Evolutionary conservation across 108 stramenopile genomes (phyloP), one percentile per base, ranked within the genome.

Genomic region (Seminavis robusta): DNA sequence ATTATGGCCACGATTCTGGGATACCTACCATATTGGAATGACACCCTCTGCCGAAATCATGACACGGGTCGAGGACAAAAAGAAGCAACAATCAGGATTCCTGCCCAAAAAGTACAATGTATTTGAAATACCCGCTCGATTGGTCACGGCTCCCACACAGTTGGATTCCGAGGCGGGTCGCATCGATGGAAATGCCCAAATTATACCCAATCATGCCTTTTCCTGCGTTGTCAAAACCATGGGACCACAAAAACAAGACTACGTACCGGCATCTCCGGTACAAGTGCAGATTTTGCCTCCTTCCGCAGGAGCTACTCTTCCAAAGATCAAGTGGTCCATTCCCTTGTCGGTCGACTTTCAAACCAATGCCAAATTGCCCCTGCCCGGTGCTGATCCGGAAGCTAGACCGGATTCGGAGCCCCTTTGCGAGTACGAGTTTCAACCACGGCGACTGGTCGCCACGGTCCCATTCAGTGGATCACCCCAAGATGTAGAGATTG

Each of bases 21-120:
- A 92, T 66, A 32, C 69, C 7, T 92, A 92, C 54, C 91, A 92
- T 59, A 78, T 89, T 50, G 87, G 85, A 20, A 92, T 92, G 91
- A 82, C 85, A 33, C 91, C 91, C 8, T 78, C 81, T 16, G 73
- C 84, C 25, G 87, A 92, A 56, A 20, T 75, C 26, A 45, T 59
- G 30, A 84, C 74, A 19, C 50, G 69, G 4, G 45, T 71, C 20
- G 20, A 32, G 2, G 23, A 62, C 11, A 26, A 51, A 10, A 46
- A 38, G 9, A 67, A 42, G 0, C 57, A 69, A 46, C 57, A 63
- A 47, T 61, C 68, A 20, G n/a, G n/a, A n/a, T 21, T 71, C 16
- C 61, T 75, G 27, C 61, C 56, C 9, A 65, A 48, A 46, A 37
- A 43, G 15, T 84, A 86, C 52, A 56, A 77, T 42, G 36, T 88